Evolutionary conservation across 148 eudicot genomes (phyloP).

Genomic region (Rhododendron kiyosumense): DNA sequence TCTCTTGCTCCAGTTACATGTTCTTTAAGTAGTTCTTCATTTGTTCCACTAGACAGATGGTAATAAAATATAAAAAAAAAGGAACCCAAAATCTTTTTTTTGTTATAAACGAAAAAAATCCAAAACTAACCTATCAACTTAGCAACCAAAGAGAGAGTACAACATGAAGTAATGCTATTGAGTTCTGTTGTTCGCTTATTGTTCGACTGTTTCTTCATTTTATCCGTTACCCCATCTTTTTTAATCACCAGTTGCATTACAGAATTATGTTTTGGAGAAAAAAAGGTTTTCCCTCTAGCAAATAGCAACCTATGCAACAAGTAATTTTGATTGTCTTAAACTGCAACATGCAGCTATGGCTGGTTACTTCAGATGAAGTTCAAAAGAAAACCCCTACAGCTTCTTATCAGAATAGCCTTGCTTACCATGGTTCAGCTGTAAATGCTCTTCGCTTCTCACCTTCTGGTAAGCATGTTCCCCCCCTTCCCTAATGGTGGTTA

Average conservation of each 20-base stretch:
- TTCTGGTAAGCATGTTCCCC: constrained; percentile 42
- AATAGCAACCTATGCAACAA: not conserved
- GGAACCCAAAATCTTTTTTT: not conserved
- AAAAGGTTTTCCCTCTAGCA: not conserved
- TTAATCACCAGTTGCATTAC: not conserved
- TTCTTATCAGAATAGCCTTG: constrained; percentile 67
- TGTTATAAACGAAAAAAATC: not conserved
- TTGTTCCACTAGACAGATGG: not conserved
- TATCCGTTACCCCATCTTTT: not conserved
- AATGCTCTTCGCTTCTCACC: constrained; percentile 91
- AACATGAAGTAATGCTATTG: not conserved
- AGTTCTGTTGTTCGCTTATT: not conserved
- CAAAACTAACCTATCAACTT: not conserved
- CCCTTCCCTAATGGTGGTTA: not conserved
- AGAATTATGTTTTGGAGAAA: not conserved
- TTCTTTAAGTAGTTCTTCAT: not conserved
- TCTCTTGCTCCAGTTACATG: not conserved
- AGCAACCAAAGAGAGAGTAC: not conserved
- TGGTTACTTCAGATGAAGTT: constrained; percentile 48
- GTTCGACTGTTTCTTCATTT: not conserved
- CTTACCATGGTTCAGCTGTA: constrained; percentile 88
- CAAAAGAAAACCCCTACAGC: constrained; percentile 63
- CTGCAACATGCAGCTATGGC: constrained; percentile 61
- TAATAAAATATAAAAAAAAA: not conserved
- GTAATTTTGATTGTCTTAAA: constrained; percentile 8